These are phyloP conservation scores for Trichothecium roseum DNA, from an alignment of 2,329 filamentous ascomycete species.

Conservation along the genomic window DNA sequence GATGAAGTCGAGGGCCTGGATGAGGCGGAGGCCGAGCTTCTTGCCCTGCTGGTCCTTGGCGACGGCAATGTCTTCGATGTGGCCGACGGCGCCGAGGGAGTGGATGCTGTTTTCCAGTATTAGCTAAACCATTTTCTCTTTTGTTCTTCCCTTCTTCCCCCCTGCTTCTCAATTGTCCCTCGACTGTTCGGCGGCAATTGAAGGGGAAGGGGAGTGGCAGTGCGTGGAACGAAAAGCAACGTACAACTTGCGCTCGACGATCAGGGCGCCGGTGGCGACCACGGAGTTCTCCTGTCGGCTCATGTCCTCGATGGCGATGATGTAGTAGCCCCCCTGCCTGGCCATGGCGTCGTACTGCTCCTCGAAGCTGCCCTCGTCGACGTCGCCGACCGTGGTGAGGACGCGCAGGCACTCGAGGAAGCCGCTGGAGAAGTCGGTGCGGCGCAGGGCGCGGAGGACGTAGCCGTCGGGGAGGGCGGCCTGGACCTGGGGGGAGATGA, in stretches of 20 bases:
- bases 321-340: slow-evolving; percentile 67
- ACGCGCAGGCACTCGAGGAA: slow-evolving; percentile 89
- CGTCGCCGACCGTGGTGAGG: slow-evolving; percentile 85
- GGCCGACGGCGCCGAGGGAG: slow-evolving; percentile 70
- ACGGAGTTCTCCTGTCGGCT: slow-evolving; percentile 44
- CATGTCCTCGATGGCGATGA: slow-evolving; percentile 75
- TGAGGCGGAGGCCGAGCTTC: slow-evolving; percentile 85
- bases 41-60: slow-evolving; percentile 94
- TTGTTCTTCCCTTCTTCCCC: too few relatives aligned
- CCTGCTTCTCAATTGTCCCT: too few relatives aligned
- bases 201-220: background rate
- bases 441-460: slow-evolving; percentile 67
- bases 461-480: slow-evolving; percentile 71
- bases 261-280: slow-evolving; percentile 82
- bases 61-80: slow-evolving; percentile 97
- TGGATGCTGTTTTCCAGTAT: slow-evolving; percentile 50
- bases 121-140: background rate
- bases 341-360: slow-evolving; percentile 77
- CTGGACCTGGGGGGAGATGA: slow-evolving; percentile 69
- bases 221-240: slow-evolving; percentile 19
- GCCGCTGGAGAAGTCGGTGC: slow-evolving; percentile 66
- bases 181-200: background rate
- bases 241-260: slow-evolving; percentile 91
- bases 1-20: slow-evolving; percentile 84
- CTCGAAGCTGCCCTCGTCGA: slow-evolving; percentile 63